Evolutionary conservation across 495 filamentous ascomycete genomes (phyloP), one percentile per base, ranked within the genome.

Genomic region (Peziza echinospora): DNA sequence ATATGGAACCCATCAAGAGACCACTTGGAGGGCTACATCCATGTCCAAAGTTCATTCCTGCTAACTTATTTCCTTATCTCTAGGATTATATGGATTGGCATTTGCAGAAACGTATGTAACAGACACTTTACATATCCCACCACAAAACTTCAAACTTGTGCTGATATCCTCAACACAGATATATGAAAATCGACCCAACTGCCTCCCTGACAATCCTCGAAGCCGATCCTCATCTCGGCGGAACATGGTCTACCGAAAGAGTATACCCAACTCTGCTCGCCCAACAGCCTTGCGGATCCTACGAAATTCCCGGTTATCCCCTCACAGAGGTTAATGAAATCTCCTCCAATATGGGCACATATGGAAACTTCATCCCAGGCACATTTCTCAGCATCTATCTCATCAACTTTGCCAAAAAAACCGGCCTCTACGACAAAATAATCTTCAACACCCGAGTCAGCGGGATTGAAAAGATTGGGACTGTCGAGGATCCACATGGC

Each of bases 171-270:
- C 13, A 6, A 2, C 2, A 13, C 6, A 37, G 30, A 37, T 71
- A 69, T 48, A 57, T 68, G 8, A 40, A 60, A 41, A 43, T 66
- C 5, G 47, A 57, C 21, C 66, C 67, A 1, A 40, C 46, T 3
- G 53, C 62, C 30, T 53, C 63, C n/a, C 42, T 74, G 10, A 51
- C 65, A 0, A 52, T 72, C 26, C 51, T 80, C 24, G 71, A 76
- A 47, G 50, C 60, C 0, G 54, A 65, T 5, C 40, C 51, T 8
- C 60, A 56, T 0, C 51, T 69, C 22, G 71, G 71, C 1, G 71
- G 71, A 2, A 68, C 67, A 0, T 75, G 71, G 71, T 60, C 65
- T 40, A 54, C 61, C 24, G 56, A 66, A n/a, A 56, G 67, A 26
- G 49, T 72, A 16, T 72, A 75, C 49, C 64, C 67, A 2, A 66